Percentiles rank a stretch among this genome's conserved stretches.
These are phyloP conservation scores for Dryas integrifolia DNA, from an alignment of 331 rosid genomes.

Conservation along the genomic window DNA sequence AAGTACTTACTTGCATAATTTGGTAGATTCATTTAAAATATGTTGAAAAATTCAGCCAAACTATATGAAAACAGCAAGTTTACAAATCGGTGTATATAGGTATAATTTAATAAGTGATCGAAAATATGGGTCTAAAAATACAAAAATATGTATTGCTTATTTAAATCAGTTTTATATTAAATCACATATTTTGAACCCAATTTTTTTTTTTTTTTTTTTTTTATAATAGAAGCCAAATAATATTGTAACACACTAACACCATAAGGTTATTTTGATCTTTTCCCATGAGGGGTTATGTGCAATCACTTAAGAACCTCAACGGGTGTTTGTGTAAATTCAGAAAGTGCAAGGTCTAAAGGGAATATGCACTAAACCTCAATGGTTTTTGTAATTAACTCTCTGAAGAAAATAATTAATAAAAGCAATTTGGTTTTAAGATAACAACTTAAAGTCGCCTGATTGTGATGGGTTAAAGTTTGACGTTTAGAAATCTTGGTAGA, in stretches of 20 bases:
- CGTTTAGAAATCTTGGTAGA: neutral
- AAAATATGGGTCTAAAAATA: neutral
- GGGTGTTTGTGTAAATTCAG: too few relatives aligned
- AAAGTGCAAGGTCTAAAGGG: too few relatives aligned
- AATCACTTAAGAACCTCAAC: too few relatives aligned
- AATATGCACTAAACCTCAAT: too few relatives aligned
- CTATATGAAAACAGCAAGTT: neutral
- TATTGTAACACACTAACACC: too few relatives aligned
- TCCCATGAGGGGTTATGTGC: too few relatives aligned
- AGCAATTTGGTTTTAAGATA: neutral
- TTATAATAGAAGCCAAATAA: too few relatives aligned
- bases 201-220: too few relatives aligned
- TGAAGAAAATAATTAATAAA: neutral
- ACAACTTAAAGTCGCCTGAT: neutral
- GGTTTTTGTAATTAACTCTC: too few relatives aligned
- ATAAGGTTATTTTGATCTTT: too few relatives aligned
- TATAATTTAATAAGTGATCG: neutral
- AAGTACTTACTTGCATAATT: neutral
- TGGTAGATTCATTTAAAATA: neutral
- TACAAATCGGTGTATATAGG: neutral
- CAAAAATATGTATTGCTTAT: neutral
- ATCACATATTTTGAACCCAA: too few relatives aligned
- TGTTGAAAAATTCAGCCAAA: neutral
- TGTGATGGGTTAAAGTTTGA: neutral
- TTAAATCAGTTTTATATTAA: neutral